Evolutionary conservation across 805 yeast species (phyloP).

Genomic region (Candida xyloterini): DNA sequence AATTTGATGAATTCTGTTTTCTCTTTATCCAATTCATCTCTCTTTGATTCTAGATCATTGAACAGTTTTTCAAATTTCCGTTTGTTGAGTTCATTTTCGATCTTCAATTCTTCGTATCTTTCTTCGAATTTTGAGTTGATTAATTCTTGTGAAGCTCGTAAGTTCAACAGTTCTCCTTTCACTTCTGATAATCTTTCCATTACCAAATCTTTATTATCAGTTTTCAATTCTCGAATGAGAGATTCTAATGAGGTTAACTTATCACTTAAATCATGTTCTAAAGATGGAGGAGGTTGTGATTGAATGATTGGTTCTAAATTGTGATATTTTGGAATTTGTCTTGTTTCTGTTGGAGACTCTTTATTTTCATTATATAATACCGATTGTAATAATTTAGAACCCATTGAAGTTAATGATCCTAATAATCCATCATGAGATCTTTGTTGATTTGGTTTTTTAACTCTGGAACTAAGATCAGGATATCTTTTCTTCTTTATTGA

Average conservation of each 20-base stretch:
- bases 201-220: conserved; percentile 16
- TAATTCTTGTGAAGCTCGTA: conserved; percentile 36
- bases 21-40: conserved; percentile 27
- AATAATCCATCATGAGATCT: conserved; percentile 20
- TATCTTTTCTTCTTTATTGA: conserved; percentile 4
- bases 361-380: conserved; percentile 27
- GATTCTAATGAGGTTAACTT: conserved; percentile 14
- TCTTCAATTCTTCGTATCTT: conserved; percentile 61
- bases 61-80: conserved; percentile 26
- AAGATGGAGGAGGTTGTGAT: not conserved
- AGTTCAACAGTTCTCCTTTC: conserved; percentile 21
- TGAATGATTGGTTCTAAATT: not conserved
- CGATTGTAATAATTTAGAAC: conserved; percentile 27
- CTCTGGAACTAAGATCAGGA: not conserved
- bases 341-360: not conserved
- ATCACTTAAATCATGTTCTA: conserved; percentile 4
- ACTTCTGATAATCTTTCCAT: conserved; percentile 21
- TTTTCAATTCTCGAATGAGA: conserved; percentile 19
- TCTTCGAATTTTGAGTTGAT: conserved; percentile 65
- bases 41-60: conserved; percentile 25
- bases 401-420: conserved; percentile 28
- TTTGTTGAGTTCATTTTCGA: conserved; percentile 38
- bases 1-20: conserved; percentile 25
- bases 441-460: conserved; percentile 2
- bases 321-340: not conserved